These are phyloP conservation scores for Pseudogymnoascus pannorum DNA, from an alignment of 2,329 filamentous ascomycete genomes.

Conservation along the genomic window DNA sequence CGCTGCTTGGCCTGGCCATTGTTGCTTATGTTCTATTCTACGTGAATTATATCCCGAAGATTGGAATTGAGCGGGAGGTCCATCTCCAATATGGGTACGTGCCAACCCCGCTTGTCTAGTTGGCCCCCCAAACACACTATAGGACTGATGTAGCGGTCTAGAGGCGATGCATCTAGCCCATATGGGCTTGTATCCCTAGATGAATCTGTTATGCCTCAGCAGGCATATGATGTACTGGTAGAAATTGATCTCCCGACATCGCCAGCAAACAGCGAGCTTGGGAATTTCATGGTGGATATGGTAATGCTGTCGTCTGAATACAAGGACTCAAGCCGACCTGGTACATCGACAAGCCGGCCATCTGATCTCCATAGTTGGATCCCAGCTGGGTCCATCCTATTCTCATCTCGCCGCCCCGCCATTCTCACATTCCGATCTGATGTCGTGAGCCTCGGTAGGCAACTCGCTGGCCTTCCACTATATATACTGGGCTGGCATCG, in stretches of 20 bases:
- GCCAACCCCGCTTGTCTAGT: neutral
- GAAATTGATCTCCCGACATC: slow-evolving; percentile 72
- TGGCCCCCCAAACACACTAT: neutral
- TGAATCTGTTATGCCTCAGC: slow-evolving; percentile 55
- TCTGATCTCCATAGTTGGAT: slow-evolving; percentile 23
- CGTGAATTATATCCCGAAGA: slow-evolving; percentile 58
- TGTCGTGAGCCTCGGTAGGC: slow-evolving; percentile 54
- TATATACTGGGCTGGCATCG: slow-evolving; percentile 59
- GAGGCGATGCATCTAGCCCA: slow-evolving; percentile 32
- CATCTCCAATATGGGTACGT: slow-evolving; percentile 59
- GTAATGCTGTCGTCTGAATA: slow-evolving; percentile 51
- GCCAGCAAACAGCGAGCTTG: slow-evolving; percentile 63
- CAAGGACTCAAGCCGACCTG: slow-evolving; percentile 19
- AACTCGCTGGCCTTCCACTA: slow-evolving; percentile 57
- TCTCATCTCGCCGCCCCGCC: slow-evolving; percentile 63
- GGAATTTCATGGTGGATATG: slow-evolving; percentile 93
- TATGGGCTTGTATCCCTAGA: slow-evolving; percentile 26
- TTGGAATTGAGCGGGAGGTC: slow-evolving; percentile 53
- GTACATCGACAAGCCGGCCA: slow-evolving; percentile 16
- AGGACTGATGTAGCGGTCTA: slow-evolving; percentile 11
- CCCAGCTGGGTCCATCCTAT: slow-evolving; percentile 38
- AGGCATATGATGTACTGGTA: slow-evolving; percentile 79
- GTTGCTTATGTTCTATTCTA: slow-evolving; percentile 62
- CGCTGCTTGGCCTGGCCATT: slow-evolving; percentile 50
- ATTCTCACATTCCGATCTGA: slow-evolving; percentile 73